Conservation (phyloP, 208 protist genomes). For the Chromosphaera perkinsii region DNA sequence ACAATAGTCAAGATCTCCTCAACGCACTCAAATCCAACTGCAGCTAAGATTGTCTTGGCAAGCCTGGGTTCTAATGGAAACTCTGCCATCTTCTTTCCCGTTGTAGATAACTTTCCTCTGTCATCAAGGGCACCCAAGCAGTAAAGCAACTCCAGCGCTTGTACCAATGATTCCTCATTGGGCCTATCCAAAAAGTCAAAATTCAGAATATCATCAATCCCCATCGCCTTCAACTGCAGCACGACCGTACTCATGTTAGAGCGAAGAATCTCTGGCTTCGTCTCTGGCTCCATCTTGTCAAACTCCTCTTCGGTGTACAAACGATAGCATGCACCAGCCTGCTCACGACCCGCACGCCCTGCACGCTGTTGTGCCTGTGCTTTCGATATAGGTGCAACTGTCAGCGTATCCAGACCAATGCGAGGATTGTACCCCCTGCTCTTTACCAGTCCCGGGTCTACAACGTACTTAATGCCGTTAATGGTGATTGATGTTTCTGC, state of each 20-base stretch:
- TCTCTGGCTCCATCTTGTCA: slow-evolving; percentile 51
- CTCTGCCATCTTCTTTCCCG: slow-evolving; percentile 89
- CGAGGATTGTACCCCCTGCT: slow-evolving; percentile 35
- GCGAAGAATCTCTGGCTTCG: slow-evolving; percentile 81
- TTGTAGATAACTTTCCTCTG: slow-evolving; percentile 80
- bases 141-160: slow-evolving; percentile 85
- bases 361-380: slow-evolving; percentile 96
- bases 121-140: slow-evolving; percentile 92
- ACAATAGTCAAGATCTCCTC: slow-evolving; percentile 78
- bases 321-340: slow-evolving; percentile 42
- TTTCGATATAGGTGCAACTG: slow-evolving; percentile 95
- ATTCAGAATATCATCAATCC: slow-evolving; percentile 80
- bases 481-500: slow-evolving; percentile 99
- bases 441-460: slow-evolving; percentile 84
- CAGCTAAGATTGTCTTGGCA: slow-evolving; percentile 85
- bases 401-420: slow-evolving; percentile 87
- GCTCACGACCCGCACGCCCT: slow-evolving; percentile 87
- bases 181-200: slow-evolving; percentile 99
- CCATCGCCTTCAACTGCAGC: slow-evolving; percentile 80
- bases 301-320: slow-evolving; percentile 90
- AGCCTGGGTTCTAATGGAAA: slow-evolving; percentile 94
- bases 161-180: slow-evolving; percentile 50
- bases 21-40: slow-evolving; percentile 63
- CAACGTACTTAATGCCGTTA: slow-evolving; percentile 92
- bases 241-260: slow-evolving; percentile 83